Conservation (phyloP, 306 rosid genomes). For the Rosa lucieae region DNA sequence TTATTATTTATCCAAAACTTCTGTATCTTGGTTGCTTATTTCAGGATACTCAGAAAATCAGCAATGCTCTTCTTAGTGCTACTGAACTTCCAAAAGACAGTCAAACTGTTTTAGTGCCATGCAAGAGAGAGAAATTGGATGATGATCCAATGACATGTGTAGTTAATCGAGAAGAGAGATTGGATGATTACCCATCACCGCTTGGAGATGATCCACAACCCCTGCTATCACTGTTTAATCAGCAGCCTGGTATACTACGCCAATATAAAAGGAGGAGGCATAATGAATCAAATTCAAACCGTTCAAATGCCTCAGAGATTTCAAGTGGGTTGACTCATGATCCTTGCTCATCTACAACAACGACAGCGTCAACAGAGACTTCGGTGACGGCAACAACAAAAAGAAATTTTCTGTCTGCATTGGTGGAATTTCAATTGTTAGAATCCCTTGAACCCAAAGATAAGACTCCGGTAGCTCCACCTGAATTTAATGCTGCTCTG, state of each 20-base stretch:
- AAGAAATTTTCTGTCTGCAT: conserved; percentile 76
- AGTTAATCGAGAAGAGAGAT: conserved; percentile 44
- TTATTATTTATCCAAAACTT: conserved; percentile 13
- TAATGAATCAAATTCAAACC: conserved; percentile 46
- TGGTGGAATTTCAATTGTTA: conserved; percentile 79
- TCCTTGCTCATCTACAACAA: conserved; percentile 69
- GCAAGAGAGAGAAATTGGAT: conserved; percentile 77
- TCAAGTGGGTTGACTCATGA: conserved; percentile 59
- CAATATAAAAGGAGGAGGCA: conserved; percentile 72
- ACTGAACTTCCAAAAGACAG: conserved; percentile 64
- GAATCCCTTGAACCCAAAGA: conserved; percentile 81
- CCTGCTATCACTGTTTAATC: conserved; percentile 44
- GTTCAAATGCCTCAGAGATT: conserved; percentile 61
- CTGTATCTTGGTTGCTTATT: conserved; percentile 19
- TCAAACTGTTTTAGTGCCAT: conserved; percentile 47
- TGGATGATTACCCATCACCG: conserved; percentile 51
- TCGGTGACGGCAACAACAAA: conserved; percentile 37
- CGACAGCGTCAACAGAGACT: conserved; percentile 44
- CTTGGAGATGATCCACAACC: conserved; percentile 28
- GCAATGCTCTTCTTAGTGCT: conserved; percentile 47
- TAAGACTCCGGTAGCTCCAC: conserved; percentile 33
- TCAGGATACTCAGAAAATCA: conserved; percentile 62
- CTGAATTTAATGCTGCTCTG: conserved; percentile 41
- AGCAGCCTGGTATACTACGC: conserved; percentile 57
- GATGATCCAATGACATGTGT: conserved; percentile 50